These are phyloP conservation scores for Colletotrichum sp. DNA, from an alignment of 2,329 filamentous ascomycete species.

Conservation along the genomic window DNA sequence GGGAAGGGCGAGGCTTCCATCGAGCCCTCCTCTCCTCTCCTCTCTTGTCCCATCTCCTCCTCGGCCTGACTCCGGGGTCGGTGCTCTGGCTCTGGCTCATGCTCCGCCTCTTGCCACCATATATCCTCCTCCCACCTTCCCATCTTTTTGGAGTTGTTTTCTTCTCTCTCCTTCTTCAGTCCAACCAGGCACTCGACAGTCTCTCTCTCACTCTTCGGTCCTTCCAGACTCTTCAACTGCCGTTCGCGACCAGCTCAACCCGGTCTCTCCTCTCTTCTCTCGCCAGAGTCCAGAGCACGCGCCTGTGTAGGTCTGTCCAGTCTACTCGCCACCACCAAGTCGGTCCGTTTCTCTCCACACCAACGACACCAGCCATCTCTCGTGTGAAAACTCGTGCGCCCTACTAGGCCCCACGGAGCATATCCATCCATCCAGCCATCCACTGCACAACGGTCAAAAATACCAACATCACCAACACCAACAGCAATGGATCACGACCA, in stretches of 20 bases:
- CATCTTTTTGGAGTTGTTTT: background rate
- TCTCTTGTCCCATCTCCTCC: background rate
- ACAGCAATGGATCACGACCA: conserved; percentile 20
- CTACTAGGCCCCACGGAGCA: background rate
- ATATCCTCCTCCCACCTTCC: conserved; percentile 15
- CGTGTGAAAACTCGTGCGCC: background rate
- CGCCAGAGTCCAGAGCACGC: no score
- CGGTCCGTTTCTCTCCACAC: background rate
- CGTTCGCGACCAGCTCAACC: conserved; percentile 9
- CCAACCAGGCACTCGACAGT: conserved; percentile 2
- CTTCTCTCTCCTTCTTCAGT: background rate
- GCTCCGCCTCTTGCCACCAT: conserved; percentile 19
- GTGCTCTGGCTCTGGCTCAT: background rate
- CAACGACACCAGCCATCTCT: background rate
- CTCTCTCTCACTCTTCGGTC: background rate
- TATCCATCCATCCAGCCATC: background rate
- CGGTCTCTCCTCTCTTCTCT: background rate
- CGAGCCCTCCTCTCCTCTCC: background rate
- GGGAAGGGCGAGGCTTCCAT: background rate
- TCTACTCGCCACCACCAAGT: background rate
- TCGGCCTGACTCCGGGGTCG: conserved; percentile 19
- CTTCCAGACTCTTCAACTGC: background rate
- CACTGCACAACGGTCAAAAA: background rate
- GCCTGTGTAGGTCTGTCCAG: background rate
- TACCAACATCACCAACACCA: background rate